Evolutionary conservation across 75 land plant species (phyloP).

Genomic region (Azolla pinnata): DNA sequence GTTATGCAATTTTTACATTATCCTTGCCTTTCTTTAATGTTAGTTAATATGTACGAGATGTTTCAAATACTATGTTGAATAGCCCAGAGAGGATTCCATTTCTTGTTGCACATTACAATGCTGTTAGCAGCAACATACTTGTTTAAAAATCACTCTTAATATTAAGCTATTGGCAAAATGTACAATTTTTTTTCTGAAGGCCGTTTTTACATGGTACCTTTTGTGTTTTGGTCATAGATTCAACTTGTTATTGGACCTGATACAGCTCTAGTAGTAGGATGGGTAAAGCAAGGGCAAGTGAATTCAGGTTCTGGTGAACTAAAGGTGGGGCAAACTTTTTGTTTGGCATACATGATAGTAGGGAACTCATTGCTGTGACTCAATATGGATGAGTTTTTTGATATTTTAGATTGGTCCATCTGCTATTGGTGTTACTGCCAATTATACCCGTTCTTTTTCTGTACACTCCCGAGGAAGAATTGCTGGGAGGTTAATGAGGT

Average conservation of each 20-base stretch:
- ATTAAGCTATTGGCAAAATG: neutral
- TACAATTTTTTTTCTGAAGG: constrained; percentile 2
- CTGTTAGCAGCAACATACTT: too few relatives aligned
- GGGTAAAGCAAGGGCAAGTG: constrained; percentile 70
- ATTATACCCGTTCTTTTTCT: constrained; percentile 66
- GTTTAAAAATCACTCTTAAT: too few relatives aligned
- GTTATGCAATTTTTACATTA: too few relatives aligned
- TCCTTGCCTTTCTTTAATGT: too few relatives aligned
- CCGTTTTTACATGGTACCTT: neutral
- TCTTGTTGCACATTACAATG: too few relatives aligned
- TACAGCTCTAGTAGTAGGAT: constrained; percentile 59
- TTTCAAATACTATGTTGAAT: too few relatives aligned
- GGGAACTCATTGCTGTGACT: neutral
- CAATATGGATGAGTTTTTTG: constrained; percentile 5
- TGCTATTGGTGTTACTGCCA: constrained; percentile 56
- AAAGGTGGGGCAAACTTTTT: constrained; percentile 41
- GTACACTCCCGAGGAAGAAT: constrained; percentile 73
- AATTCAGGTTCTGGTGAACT: constrained; percentile 65
- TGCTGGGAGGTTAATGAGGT: constrained; percentile 84
- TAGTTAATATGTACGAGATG: too few relatives aligned
- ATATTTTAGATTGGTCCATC: constrained; percentile 57
- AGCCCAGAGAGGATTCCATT: too few relatives aligned
- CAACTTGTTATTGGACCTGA: constrained; percentile 69
- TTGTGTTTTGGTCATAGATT: constrained; percentile 42
- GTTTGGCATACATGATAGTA: neutral